Evolutionary conservation across 495 filamentous ascomycete genomes (phyloP), one percentile per base, ranked within the genome.

Genomic region (Sphaerosporella brunnea): DNA sequence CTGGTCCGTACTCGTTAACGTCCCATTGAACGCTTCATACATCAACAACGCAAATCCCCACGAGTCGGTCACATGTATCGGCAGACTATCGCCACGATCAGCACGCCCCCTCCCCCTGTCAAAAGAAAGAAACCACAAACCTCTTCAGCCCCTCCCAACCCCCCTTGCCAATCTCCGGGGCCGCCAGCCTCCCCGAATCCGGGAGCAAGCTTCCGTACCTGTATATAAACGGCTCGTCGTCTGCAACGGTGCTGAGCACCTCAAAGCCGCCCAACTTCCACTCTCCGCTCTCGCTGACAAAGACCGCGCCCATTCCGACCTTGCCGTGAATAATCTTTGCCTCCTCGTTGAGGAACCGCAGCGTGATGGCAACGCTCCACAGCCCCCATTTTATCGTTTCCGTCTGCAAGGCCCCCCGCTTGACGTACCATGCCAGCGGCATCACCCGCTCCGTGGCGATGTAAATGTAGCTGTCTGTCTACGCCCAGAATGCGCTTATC

Each of bases 221-320:
- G 62, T 93, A 93, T 55, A 95, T 86, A 34, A 93, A 69, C 5
- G 84, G 81, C 43, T 93, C 80, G 47, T 95, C 87, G 28, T 96
- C 90, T 60, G 93, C 94, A 64, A 94, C 80, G 18, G 82, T 93
- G 64, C 88, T 95, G 30, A 96, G 62, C 8, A 93, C 72, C 52
- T 97, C 92, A 48, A 96, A 90, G 7, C 90, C 90, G 2, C 82
- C 85, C 2, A 97, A 66, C 62, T 90, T 95, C 90, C 90, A 97
- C 62, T 96, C 90, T 23, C 90, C 90, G 64, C 90, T 94, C 61
- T 96, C 87, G 62, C 84, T 82, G 11, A 78, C 83, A 60, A 80
- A 96, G 53, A 97, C 72, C 0, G 88, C 93, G 1, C 83, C 81
- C 18, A 80, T 76, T 45, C 83, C 74, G 23, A 96, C 68, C 50